Conservation (phyloP, 2,329 filamentous ascomycete genomes). For the Emergomyces pasteurianus region DNA sequence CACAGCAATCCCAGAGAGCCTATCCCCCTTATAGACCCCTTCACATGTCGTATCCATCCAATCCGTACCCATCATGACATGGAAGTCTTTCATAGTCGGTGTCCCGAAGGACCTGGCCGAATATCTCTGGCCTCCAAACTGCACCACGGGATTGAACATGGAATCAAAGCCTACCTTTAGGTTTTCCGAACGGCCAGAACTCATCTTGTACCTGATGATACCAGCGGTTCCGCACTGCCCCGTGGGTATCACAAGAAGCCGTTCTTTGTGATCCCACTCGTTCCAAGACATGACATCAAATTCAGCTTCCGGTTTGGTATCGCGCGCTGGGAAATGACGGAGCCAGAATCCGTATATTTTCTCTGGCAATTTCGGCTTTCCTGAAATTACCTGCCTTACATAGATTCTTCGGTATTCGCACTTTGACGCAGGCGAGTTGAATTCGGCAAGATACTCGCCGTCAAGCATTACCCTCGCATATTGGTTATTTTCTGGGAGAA, state of each 20-base stretch:
- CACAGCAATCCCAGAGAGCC: neutral
- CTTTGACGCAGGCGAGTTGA: neutral
- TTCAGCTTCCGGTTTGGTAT: neutral
- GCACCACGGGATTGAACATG: conserved; percentile 5
- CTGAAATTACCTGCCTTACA: neutral
- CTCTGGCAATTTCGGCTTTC: neutral
- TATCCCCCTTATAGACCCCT: neutral
- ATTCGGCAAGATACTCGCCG: neutral
- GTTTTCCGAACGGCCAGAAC: neutral
- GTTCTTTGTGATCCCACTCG: neutral
- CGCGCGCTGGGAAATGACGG: neutral
- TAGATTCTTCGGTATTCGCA: conserved; percentile 4
- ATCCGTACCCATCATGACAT: conserved; percentile 1
- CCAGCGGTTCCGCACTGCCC: neutral
- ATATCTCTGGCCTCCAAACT: conserved; percentile 4
- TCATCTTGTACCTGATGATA: conserved; percentile 2
- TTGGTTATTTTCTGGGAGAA: conserved; percentile 3
- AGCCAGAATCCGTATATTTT: conserved; percentile 4
- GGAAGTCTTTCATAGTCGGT: neutral
- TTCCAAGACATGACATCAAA: conserved; percentile 3
- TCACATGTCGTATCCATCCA: conserved; percentile 2
- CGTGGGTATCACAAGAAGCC: conserved; percentile 1
- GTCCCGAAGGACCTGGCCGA: neutral
- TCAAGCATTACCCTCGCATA: conserved; percentile 1
- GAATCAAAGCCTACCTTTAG: conserved; percentile 5